phyloP scores from a whole-genome alignment of 495 filamentous ascomycete species.

The Cercophora newfieldiana region DNA sequence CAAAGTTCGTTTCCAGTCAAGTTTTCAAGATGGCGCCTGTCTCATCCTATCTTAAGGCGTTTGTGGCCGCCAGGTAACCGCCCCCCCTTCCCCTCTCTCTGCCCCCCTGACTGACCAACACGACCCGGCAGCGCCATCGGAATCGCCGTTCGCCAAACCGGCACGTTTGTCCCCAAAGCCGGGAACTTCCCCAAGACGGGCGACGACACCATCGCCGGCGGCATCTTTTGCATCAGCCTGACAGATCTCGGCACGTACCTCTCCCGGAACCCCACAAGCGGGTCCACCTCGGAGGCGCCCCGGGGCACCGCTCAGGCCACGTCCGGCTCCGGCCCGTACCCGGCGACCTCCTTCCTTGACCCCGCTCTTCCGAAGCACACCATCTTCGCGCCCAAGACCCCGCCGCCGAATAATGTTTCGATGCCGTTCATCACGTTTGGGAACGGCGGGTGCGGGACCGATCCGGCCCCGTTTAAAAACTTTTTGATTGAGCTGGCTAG shows the following conservation, averaged over 20 bases:
- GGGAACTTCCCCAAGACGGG: slow-evolving; percentile 23
- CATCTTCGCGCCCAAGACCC: slow-evolving; percentile 27
- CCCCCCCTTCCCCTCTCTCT: background rate
- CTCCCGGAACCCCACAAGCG: slow-evolving; percentile 15
- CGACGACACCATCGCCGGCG: slow-evolving; percentile 30
- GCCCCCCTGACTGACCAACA: background rate
- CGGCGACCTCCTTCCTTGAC: slow-evolving; percentile 24
- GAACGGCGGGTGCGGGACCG: slow-evolving; percentile 35
- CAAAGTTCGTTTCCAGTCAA: background rate
- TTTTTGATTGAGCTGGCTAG: slow-evolving; percentile 30
- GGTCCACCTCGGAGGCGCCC: slow-evolving; percentile 24
- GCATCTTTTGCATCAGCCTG: slow-evolving; percentile 27
- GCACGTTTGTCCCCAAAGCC: slow-evolving; percentile 22
- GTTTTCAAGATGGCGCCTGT: slow-evolving; percentile 8
- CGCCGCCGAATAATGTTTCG: slow-evolving; percentile 18
- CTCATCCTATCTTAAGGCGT: slow-evolving; percentile 1
- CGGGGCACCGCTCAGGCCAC: slow-evolving; percentile 16
- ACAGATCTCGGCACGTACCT: slow-evolving; percentile 17
- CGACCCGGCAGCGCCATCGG: background rate
- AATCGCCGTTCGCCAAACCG: slow-evolving; percentile 4
- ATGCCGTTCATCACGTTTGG: slow-evolving; percentile 36
- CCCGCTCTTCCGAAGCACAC: slow-evolving; percentile 30
- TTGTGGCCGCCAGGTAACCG: background rate
- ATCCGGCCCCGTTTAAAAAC: slow-evolving; percentile 18
- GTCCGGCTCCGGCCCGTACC: slow-evolving; percentile 27